Evolutionary conservation across 176 grass and related monocot genomes (phyloP).

Genomic region (Paspalum notatum): DNA sequence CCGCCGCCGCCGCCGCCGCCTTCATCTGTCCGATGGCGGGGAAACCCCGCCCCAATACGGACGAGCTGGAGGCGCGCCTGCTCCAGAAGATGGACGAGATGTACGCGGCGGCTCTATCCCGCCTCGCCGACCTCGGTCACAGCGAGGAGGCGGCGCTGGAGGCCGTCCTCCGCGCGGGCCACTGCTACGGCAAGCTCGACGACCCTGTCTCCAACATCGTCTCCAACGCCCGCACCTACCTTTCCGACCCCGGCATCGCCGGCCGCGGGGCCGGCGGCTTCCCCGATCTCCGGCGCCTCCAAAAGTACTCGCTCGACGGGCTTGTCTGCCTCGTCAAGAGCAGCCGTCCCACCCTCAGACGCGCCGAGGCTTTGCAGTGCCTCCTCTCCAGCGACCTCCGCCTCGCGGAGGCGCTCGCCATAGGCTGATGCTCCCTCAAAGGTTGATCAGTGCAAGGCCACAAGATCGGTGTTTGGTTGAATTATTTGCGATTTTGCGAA

Average conservation of each 20-base stretch:
- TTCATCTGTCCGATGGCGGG: too few relatives aligned
- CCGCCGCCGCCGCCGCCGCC: too few relatives aligned
- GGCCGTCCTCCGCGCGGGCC: conserved; percentile 73
- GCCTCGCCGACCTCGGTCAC: conserved; percentile 66
- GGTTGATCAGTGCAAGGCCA: neutral
- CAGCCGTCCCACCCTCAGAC: conserved; percentile 59
- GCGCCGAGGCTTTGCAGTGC: conserved; percentile 85
- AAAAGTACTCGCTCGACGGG: conserved; percentile 86
- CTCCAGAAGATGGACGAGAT: conserved; percentile 67
- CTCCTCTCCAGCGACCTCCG: conserved; percentile 78
- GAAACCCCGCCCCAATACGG: conserved; percentile 38
- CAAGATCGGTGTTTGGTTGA: too few relatives aligned
- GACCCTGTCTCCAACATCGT: conserved; percentile 85
- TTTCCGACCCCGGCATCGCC: conserved; percentile 45
- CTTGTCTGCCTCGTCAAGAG: conserved; percentile 88
- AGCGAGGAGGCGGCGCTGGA: conserved; percentile 63
- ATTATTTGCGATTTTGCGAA: too few relatives aligned
- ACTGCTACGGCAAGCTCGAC: conserved; percentile 72
- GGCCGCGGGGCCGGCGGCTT: conserved; percentile 43
- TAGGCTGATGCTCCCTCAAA: conserved; percentile 5
- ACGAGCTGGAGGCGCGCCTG: conserved; percentile 70
- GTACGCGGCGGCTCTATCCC: conserved; percentile 66
- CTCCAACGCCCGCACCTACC: conserved; percentile 57
- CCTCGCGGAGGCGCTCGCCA: conserved; percentile 51
- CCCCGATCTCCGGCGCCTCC: conserved; percentile 71